phyloP scores from a whole-genome alignment of 768 basidiomycete genomes.

The Leccinum longicurvipes region DNA sequence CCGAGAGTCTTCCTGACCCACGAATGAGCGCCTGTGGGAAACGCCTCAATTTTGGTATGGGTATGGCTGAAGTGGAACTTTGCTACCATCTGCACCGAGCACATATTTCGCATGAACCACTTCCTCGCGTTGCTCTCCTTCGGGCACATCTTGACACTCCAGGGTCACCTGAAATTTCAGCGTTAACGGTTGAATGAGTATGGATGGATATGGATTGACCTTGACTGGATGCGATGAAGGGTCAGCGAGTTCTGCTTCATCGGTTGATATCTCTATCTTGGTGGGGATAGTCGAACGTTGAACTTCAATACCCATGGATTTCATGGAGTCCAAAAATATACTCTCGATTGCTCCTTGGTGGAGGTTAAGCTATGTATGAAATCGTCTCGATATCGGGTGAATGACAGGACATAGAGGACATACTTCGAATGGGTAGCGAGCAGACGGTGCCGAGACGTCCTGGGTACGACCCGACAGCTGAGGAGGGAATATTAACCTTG shows the following conservation, averaged over 20 bases:
- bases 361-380: conserved; percentile 21
- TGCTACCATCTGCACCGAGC: conserved; percentile 70
- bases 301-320: conserved; percentile 24
- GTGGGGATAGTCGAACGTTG: conserved; percentile 33
- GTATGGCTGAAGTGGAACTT: not conserved
- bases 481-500: too few relatives aligned
- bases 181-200: conserved; percentile 20
- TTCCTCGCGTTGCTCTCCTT: conserved; percentile 43
- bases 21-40: conserved; percentile 64
- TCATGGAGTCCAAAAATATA: conserved; percentile 36
- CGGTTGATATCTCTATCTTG: conserved; percentile 25
- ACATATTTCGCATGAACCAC: conserved; percentile 70
- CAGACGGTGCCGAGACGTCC: conserved; percentile 57
- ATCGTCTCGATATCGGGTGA: not conserved
- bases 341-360: conserved; percentile 35
- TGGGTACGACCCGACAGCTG: conserved; percentile 61
- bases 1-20: conserved; percentile 70
- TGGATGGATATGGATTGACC: not conserved
- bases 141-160: conserved; percentile 19
- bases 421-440: conserved; percentile 65
- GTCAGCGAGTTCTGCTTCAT: conserved; percentile 20
- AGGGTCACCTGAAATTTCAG: conserved; percentile 17
- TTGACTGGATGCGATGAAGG: not conserved
- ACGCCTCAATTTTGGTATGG: not conserved
- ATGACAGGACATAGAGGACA: not conserved